These are phyloP conservation scores for Aspergillus cristatus DNA, from an alignment of 495 filamentous ascomycete species.

Conservation along the genomic window DNA sequence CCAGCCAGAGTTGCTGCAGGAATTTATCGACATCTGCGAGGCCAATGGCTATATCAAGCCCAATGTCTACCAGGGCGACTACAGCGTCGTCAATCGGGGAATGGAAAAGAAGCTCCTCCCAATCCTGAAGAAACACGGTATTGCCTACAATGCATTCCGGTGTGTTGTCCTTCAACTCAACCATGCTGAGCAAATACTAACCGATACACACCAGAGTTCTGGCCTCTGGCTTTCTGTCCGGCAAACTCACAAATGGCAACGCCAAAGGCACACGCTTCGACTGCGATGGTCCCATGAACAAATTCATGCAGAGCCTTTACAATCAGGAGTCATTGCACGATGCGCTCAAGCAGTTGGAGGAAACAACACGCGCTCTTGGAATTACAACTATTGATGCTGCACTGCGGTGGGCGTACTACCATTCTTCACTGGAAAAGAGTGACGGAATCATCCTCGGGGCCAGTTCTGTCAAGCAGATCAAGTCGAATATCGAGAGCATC, in stretches of 20 bases:
- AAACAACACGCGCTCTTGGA: conserved; percentile 7
- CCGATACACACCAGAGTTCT: conserved; percentile 20
- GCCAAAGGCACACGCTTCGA: conserved; percentile 18
- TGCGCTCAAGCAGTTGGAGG: conserved; percentile 10
- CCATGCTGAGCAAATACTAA: background rate
- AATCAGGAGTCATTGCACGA: conserved; percentile 15
- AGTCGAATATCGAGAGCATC: conserved; percentile 17
- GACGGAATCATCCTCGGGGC: conserved; percentile 30
- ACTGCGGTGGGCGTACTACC: conserved; percentile 25
- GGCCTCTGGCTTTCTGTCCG: conserved; percentile 43
- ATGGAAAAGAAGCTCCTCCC: conserved; percentile 42
- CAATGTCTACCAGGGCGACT: conserved; percentile 32
- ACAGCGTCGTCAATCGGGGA: conserved; percentile 29
- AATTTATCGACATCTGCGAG: conserved; percentile 28
- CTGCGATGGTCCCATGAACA: conserved; percentile 8
- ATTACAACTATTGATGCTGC: conserved; percentile 18
- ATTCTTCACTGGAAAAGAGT: conserved; percentile 17
- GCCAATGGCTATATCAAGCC: conserved; percentile 29
- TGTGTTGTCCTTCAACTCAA: background rate
- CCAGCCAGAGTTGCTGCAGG: conserved; percentile 15
- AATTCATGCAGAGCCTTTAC: conserved; percentile 9
- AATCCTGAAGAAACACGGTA: conserved; percentile 40
- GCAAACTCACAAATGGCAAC: conserved; percentile 21
- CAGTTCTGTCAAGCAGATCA: conserved; percentile 21
- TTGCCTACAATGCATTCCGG: conserved; percentile 41